Evolutionary conservation across 495 filamentous ascomycete genomes (phyloP), one percentile per base, ranked within the genome.

Genomic region (Hyaloscypha finlandica): DNA sequence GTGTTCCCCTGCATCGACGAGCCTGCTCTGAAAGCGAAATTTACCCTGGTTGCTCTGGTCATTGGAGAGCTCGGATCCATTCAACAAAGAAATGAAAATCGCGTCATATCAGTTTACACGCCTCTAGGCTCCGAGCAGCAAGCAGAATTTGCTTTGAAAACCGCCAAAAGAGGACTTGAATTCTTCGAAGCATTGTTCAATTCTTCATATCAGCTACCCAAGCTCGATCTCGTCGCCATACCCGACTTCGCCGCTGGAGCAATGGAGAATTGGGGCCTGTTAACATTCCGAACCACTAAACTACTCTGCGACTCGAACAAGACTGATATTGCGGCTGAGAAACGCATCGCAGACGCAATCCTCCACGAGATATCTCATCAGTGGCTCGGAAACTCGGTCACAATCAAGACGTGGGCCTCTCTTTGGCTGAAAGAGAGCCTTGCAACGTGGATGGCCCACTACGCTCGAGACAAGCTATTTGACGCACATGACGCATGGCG

Each of bases 351-450:
- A 59, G 92, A 97, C 74, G 89, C 92, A 42, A 93, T 99, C 14
- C 92, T 95, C 82, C 95, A 99, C 80, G 95, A 99, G 75, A 81
- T 99, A 73, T 95, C 95, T 53, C 95, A 99, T 80, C 95, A 99
- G 78, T 99, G 95, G 94, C 97, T 99, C 73, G 95, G 95, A 66
- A 98, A 99, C 79, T 81, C 98, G 66, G 95, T 99, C 54, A 99
- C 95, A 52, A 99, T 99, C 94, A 94, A 97, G 77, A 97, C 94
- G 85, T 99, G 95, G 95, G 93, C 97, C 76, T 94, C 92, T 32
- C 81, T 98, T 45, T 99, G 95, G 95, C 88, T 99, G 67, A 99
- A 99, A 75, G 95, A 99, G 79, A 94, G 94, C 20, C 97, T 98
- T 75, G 95, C 95, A 25, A 97, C 93, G 22, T 99, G 95, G 96